Base-by-base conservation (phyloP, 768 basidiomycete species). In the Podaxis sp. region DNA sequence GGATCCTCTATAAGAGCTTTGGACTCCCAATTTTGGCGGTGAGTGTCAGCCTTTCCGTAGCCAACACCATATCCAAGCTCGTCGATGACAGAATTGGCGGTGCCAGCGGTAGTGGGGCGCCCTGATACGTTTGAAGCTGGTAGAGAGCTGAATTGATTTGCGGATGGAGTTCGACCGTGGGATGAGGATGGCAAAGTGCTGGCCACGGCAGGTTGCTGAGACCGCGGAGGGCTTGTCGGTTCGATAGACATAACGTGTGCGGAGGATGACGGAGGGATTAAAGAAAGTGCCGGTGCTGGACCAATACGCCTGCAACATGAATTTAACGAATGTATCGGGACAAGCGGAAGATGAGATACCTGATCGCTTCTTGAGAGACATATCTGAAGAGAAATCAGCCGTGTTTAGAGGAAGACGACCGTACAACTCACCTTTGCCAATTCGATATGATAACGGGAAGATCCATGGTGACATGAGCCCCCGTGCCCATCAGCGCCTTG, bases 361-460 rank as follows among this genome's bases (percentile, higher is more conserved):
- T 83, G 61, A 91, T 79, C 33, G 91, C 90, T 72, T 92, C 90
- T 17, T 81, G 76, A 1, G 91, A 93, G 7, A 90, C 87, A 49
- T 77, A 77, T 68, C 92, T 92, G 64, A 37, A 62, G n/a, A 13
- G 63, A n/a, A 57, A 63, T 29, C 5, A 61, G 59, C 43, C 46
- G 57, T 11, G 61, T 37, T 50, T 38, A 41, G 8, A 41, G 22
- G 41, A 63, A 58, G 15, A 62, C 19, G 24, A 29, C n/a, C 15
- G 41, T 12, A 27, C 38, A 37, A 75, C 86, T 50, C 64, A 90
- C 91, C 88, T 84, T 67, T 89, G 90, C 92, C 92, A 94, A 67
- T 93, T 93, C 4, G 92, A 92, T 38, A 94, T 79, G 50, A 91
- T 86, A 17, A 94, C 82, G 17, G 92, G 92, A 27, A 94, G 75